phyloP scores from a whole-genome alignment of 495 filamentous ascomycete species.

The Alectoria sarmentosa region DNA sequence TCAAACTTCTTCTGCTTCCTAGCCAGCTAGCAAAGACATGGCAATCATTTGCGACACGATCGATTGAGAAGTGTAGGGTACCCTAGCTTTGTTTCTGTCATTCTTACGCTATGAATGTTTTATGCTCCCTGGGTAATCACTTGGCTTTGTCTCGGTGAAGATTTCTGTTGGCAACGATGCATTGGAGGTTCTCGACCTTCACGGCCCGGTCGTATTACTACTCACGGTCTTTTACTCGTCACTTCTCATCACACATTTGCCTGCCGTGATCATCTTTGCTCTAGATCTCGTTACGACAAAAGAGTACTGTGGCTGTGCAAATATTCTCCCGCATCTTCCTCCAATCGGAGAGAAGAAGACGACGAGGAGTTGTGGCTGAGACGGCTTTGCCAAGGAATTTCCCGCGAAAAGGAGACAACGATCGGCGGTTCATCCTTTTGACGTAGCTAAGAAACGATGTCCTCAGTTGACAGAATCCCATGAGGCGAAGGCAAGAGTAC shows the following conservation, averaged over 20 bases:
- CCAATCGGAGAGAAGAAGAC: neutral
- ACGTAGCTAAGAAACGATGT: neutral
- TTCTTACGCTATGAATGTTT: neutral
- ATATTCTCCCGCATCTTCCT: neutral
- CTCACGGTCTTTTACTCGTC: neutral
- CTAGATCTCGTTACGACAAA: neutral
- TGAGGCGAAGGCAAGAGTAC: neutral
- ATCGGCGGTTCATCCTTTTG: neutral
- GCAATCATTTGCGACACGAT: neutral
- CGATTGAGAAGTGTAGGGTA: neutral
- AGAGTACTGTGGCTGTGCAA: conserved; percentile 3
- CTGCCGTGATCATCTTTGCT: neutral
- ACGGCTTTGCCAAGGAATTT: neutral
- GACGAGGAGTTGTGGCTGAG: conserved; percentile 1
- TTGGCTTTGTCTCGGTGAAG: neutral
- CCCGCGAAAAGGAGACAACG: neutral
- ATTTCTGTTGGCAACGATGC: neutral
- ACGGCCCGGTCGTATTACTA: neutral
- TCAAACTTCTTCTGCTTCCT: neutral
- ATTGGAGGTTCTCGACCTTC: neutral
- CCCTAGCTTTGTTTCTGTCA: neutral
- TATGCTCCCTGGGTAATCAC: neutral
- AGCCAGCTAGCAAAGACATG: neutral
- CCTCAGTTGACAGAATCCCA: neutral
- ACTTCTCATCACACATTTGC: neutral